Conservation (phyloP, 192 early-diverging fungal species). For the Phlyctochytrium planicorne region DNA sequence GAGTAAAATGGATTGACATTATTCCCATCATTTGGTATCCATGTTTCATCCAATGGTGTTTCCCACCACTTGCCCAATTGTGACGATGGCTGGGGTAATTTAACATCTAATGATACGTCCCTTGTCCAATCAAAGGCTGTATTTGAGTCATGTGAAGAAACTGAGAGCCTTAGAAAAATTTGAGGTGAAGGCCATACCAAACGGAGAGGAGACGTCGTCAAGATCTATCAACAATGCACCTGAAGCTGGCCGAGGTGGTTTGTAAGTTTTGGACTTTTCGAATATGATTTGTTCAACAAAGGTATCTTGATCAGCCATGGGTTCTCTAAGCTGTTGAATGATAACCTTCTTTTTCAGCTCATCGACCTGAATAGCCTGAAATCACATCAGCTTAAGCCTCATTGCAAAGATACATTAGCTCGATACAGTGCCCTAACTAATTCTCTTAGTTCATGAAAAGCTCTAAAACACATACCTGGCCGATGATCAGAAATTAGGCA, state of each 20-base stretch:
- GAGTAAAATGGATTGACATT: constrained; percentile 26
- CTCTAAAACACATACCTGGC: constrained; percentile 3
- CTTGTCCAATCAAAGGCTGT: background rate
- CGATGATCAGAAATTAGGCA: constrained; percentile 12
- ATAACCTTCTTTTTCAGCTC: background rate
- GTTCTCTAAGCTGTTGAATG: background rate
- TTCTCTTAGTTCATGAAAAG: background rate
- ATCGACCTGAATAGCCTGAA: background rate
- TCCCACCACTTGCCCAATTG: constrained; percentile 22
- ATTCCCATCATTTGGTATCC: constrained; percentile 28
- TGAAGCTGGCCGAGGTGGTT: constrained; percentile 5
- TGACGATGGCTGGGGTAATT: background rate
- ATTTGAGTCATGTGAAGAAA: background rate
- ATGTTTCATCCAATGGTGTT: constrained; percentile 25
- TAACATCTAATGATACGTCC: background rate
- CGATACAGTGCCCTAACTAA: background rate
- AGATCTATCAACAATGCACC: background rate
- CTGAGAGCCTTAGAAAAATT: background rate
- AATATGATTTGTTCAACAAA: background rate
- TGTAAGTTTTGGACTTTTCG: background rate
- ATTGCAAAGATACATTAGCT: background rate
- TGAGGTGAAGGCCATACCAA: background rate
- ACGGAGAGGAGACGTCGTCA: background rate
- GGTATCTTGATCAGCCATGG: background rate
- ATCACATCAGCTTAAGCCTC: background rate